Percentiles rank a stretch among this genome's conserved stretches.
These are phyloP conservation scores for Zygoascus sp. DNA, from an alignment of 1,139 yeast species.

Conservation along the genomic window DNA sequence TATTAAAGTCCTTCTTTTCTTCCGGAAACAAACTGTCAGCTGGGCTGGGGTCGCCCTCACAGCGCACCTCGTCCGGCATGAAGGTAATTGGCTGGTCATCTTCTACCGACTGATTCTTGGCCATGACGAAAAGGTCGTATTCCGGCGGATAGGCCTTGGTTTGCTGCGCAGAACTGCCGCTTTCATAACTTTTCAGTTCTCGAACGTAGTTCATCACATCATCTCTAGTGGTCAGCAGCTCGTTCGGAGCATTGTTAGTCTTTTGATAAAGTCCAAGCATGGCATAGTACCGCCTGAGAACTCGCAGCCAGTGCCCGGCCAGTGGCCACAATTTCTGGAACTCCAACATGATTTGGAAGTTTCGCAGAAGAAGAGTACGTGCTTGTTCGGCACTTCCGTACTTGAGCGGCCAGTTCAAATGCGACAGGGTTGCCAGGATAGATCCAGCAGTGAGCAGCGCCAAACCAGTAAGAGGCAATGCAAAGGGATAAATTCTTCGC, in stretches of 20 bases:
- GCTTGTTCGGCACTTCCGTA: not conserved
- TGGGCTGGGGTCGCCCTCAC: not conserved
- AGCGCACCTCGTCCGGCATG: not conserved
- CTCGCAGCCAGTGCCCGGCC: conserved; percentile 6
- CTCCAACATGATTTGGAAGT: conserved; percentile 2
- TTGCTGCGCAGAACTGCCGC: not conserved
- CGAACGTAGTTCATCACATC: conserved; percentile 4
- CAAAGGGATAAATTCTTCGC: not conserved
- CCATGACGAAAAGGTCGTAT: conserved; percentile 1
- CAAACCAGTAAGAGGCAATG: conserved; percentile 3
- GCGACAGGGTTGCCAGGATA: not conserved
- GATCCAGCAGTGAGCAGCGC: conserved; percentile 4
- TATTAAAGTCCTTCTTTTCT: not conserved
- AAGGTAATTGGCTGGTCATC: not conserved
- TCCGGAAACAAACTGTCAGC: conserved; percentile 2
- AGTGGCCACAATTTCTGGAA: conserved; percentile 5
- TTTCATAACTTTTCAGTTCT: conserved; percentile 1
- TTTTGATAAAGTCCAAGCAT: conserved; percentile 3
- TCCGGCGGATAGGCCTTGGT: conserved; percentile 1
- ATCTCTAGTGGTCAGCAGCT: not conserved
- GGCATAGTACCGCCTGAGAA: conserved; percentile 5
- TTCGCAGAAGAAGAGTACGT: not conserved
- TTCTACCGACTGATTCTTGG: not conserved
- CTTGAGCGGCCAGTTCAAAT: not conserved
- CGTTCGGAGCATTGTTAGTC: conserved; percentile 3